These are phyloP conservation scores for Globisporangium iwayamae DNA, from an alignment of 352 stramenopile genomes.

Conservation along the genomic window DNA sequence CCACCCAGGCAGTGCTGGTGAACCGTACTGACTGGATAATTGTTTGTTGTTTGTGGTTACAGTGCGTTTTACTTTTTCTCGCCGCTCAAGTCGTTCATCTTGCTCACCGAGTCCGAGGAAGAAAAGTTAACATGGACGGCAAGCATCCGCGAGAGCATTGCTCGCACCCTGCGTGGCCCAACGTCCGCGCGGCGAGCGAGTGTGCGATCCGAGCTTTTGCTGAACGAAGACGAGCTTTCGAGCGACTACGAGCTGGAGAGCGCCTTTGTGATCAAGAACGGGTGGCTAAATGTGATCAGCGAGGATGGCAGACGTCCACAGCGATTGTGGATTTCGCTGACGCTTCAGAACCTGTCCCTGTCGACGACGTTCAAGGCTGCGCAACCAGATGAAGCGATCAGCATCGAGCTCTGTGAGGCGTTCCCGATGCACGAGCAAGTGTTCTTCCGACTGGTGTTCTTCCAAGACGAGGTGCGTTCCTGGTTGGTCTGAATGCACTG, in stretches of 20 bases:
- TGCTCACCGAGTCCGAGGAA: constrained; percentile 61
- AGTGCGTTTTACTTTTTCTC: constrained; percentile 87
- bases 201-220: constrained; percentile 52
- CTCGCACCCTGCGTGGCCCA: constrained; percentile 47
- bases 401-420: constrained; percentile 55
- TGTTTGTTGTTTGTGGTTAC: background rate
- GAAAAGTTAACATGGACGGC: constrained; percentile 62
- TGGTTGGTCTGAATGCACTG: background rate
- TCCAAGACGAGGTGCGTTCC: constrained; percentile 24
- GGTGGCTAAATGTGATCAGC: constrained; percentile 72
- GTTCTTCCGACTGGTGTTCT: constrained; percentile 57
- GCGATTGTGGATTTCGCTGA: constrained; percentile 77
- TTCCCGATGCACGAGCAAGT: constrained; percentile 44
- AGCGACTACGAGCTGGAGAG: constrained; percentile 64
- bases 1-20: background rate
- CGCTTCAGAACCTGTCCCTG: constrained; percentile 65
- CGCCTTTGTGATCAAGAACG: constrained; percentile 83
- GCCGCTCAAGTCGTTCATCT: constrained; percentile 83
- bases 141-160: constrained; percentile 64
- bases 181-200: constrained; percentile 44
- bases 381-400: constrained; percentile 64
- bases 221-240: constrained; percentile 59
- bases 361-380: constrained; percentile 59
- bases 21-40: background rate
- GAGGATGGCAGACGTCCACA: constrained; percentile 33